A percentile compares a stretch with the other conserved stretches of the same genome.
These are phyloP conservation scores for Russula emetica DNA, from an alignment of 768 basidiomycete species.

Conservation along the genomic window DNA sequence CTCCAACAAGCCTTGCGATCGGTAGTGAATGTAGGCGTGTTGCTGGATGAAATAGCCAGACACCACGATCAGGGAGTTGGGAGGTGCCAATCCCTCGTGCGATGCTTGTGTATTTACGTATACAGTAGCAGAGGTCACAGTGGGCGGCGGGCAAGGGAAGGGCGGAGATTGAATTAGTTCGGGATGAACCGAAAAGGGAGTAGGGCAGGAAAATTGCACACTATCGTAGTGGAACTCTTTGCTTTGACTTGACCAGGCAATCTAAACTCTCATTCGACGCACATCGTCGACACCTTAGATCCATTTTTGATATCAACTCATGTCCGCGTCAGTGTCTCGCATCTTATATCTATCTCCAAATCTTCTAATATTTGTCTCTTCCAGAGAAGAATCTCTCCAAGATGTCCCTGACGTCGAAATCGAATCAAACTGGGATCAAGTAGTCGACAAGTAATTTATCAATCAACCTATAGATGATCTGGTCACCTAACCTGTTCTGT, in stretches of 20 bases:
- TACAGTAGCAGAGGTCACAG: no score
- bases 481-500: constrained; percentile 28
- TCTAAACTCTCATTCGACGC: constrained; percentile 25
- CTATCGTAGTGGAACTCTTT: not conserved
- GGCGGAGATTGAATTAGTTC: constrained; percentile 6
- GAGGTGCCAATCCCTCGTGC: no score
- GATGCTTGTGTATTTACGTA: no score
- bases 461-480: not conserved
- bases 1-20: not conserved
- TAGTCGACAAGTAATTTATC: constrained; percentile 79
- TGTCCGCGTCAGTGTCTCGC: constrained; percentile 33
- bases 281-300: constrained; percentile 30
- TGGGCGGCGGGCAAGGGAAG: no score
- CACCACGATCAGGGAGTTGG: no score
- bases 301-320: constrained; percentile 27
- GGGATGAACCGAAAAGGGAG: constrained; percentile 10
- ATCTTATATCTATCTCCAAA: not conserved
- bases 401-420: constrained; percentile 83
- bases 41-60: not conserved
- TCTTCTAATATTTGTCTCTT: constrained; percentile 11
- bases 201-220: constrained; percentile 8
- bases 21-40: not conserved
- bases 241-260: constrained; percentile 3
- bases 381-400: constrained; percentile 69
- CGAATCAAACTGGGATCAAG: constrained; percentile 99